Conservation (phyloP, 192 early-diverging fungal species). For the Podila epicladia region DNA sequence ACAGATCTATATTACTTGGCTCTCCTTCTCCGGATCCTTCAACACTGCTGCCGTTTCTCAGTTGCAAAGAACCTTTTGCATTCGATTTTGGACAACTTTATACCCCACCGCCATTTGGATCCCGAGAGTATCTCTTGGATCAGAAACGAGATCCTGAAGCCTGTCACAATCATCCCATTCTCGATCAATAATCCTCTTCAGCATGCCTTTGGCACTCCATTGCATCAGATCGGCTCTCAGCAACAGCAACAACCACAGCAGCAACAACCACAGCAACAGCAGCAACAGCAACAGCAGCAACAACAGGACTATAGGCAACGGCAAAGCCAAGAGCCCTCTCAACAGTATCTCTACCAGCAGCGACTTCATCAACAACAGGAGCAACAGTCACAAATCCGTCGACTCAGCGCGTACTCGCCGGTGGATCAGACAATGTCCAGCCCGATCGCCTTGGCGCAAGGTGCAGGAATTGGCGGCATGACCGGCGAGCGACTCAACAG, state of each 20-base stretch:
- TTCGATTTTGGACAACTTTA: constrained; percentile 11
- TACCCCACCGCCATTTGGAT: constrained; percentile 21
- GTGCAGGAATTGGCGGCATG: not conserved
- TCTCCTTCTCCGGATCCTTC: constrained; percentile 28
- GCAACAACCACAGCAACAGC: not conserved
- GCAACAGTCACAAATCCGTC: not conserved
- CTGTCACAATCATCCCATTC: constrained; percentile 26
- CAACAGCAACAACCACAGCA: not conserved
- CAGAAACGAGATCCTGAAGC: constrained; percentile 18
- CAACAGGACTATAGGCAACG: not conserved
- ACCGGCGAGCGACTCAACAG: not conserved
- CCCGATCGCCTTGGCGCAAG: not conserved
- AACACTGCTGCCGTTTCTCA: constrained; percentile 42
- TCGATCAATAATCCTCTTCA: constrained; percentile 25
- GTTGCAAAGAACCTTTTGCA: constrained; percentile 19
- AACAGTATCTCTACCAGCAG: constrained; percentile 17
- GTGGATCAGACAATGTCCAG: not conserved
- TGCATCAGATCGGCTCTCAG: not conserved
- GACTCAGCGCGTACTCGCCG: not conserved
- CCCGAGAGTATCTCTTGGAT: constrained; percentile 22
- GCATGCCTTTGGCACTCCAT: not conserved
- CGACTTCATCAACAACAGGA: constrained; percentile 12
- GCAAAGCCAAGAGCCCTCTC: not conserved
- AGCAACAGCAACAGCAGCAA: not conserved
- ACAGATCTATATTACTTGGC: constrained; percentile 30